These are phyloP conservation scores for Chimonanthus praecox DNA, from an alignment of 164 flowering plant genomes.

Conservation along the genomic window DNA sequence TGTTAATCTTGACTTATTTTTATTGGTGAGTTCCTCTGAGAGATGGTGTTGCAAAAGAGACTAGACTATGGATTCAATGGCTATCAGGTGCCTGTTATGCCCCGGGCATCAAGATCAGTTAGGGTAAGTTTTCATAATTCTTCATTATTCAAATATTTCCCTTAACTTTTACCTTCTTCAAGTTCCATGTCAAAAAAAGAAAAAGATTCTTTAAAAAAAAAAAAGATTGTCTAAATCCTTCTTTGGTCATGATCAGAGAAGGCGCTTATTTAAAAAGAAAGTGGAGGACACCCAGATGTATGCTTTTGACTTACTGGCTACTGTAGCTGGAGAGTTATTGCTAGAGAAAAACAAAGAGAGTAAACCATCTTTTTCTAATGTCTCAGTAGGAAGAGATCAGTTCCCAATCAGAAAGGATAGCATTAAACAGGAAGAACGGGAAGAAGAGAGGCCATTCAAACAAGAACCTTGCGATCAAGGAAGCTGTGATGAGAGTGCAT, in stretches of 20 bases:
- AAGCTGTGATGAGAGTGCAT: constrained; percentile 24
- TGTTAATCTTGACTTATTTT: constrained; percentile 25
- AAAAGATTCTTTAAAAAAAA: no score
- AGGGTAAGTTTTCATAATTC: constrained; percentile 47
- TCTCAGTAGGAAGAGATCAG: constrained; percentile 11
- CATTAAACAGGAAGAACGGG: constrained; percentile 26
- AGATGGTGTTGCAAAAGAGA: constrained; percentile 84
- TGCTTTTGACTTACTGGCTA: constrained; percentile 91
- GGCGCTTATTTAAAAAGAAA: constrained; percentile 36
- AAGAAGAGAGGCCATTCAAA: constrained; percentile 30
- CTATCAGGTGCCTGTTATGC: constrained; percentile 66
- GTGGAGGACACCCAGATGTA: constrained; percentile 41
- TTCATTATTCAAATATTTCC: neutral
- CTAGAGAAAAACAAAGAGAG: constrained; percentile 34
- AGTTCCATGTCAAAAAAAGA: no score
- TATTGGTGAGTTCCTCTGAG: constrained; percentile 34
- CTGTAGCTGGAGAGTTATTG: constrained; percentile 79
- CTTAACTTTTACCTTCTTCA: no score
- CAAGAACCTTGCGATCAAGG: constrained; percentile 41
- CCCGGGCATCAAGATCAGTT: constrained; percentile 82
- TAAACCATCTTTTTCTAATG: constrained; percentile 27
- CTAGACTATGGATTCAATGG: constrained; percentile 78
- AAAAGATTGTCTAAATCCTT: neutral
- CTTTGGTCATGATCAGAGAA: constrained; percentile 28
- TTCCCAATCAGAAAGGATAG: constrained; percentile 15